Conservation (phyloP, 257 asterid species). For the Solanum sitiens region DNA sequence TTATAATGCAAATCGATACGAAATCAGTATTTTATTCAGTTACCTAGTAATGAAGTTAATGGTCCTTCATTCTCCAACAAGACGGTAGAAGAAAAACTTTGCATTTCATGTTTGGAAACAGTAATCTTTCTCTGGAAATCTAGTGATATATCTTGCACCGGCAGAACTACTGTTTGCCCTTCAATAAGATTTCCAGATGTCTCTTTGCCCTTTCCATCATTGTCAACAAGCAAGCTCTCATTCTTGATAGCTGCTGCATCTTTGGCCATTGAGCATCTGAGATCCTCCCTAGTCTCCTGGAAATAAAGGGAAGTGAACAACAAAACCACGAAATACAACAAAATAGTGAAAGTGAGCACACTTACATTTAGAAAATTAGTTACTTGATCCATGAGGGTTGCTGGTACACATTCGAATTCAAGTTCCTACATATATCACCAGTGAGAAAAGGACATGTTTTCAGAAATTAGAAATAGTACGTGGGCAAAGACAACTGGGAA, state of each 20-base stretch:
- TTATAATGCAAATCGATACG: background rate
- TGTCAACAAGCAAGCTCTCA: conserved; percentile 40
- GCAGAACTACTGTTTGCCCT: conserved; percentile 11
- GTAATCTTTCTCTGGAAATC: conserved; percentile 85
- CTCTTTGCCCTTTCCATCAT: conserved; percentile 18
- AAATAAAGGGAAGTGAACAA: conserved; percentile 13
- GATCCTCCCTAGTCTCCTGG: conserved; percentile 75
- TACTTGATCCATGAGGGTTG: conserved; percentile 81
- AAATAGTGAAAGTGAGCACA: conserved; percentile 9
- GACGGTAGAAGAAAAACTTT: conserved; percentile 19
- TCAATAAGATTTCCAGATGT: conserved; percentile 15
- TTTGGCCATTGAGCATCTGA: conserved; percentile 83
- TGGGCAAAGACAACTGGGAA: background rate
- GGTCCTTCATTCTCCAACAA: conserved; percentile 25
- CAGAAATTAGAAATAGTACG: conserved; percentile 4
- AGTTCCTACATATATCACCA: conserved; percentile 33
- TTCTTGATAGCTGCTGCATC: conserved; percentile 70
- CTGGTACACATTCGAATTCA: conserved; percentile 77
- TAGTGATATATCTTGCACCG: conserved; percentile 21
- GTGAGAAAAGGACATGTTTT: background rate
- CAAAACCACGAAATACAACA: conserved; percentile 1
- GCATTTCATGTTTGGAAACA: conserved; percentile 49
- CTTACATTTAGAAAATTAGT: conserved; percentile 72
- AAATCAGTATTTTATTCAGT: conserved; percentile 4
- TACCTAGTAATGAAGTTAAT: conserved; percentile 45